Percentiles rank a stretch among this genome's conserved stretches.
Evolutionary conservation across 2,329 filamentous ascomycete genomes (phyloP).

Genomic region (Aspergillus sp.): DNA sequence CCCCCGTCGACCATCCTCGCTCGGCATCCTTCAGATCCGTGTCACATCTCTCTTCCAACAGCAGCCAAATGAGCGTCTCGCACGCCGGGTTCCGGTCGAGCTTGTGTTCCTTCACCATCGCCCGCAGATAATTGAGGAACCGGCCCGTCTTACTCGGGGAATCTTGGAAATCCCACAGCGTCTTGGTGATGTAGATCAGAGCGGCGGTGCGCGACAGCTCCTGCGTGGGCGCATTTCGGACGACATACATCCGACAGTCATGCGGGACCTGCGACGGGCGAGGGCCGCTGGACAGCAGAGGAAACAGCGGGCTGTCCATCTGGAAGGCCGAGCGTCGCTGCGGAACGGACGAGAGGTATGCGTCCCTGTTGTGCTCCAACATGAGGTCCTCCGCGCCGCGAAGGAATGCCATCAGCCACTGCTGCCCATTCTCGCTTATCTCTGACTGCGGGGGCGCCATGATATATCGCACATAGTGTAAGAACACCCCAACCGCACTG

Average conservation of each 20-base stretch:
- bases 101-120: conserved; percentile 27
- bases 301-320: conserved; percentile 38
- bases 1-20: conserved; percentile 38
- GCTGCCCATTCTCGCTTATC: conserved; percentile 19
- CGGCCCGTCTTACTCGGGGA: conserved; percentile 30
- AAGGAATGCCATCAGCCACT: conserved; percentile 35
- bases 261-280: conserved; percentile 37
- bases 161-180: conserved; percentile 35
- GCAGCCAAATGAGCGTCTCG: conserved; percentile 41
- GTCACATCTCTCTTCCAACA: conserved; percentile 38
- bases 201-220: conserved; percentile 37
- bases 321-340: conserved; percentile 32
- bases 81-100: conserved; percentile 36
- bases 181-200: conserved; percentile 39
- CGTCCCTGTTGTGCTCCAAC: conserved; percentile 25
- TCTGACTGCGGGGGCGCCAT: conserved; percentile 20
- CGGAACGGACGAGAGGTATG: conserved; percentile 29
- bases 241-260: conserved; percentile 36
- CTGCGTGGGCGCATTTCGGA: conserved; percentile 31
- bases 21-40: conserved; percentile 34
- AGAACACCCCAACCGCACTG: conserved; percentile 25
- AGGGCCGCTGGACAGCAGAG: conserved; percentile 42
- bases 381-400: conserved; percentile 35
- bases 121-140: conserved; percentile 29
- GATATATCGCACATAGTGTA: conserved; percentile 37